Evolutionary conservation across 169 alveolate genomes (phyloP), one percentile per base, ranked within the genome.

Genomic region (Eimeria falciformis): DNA sequence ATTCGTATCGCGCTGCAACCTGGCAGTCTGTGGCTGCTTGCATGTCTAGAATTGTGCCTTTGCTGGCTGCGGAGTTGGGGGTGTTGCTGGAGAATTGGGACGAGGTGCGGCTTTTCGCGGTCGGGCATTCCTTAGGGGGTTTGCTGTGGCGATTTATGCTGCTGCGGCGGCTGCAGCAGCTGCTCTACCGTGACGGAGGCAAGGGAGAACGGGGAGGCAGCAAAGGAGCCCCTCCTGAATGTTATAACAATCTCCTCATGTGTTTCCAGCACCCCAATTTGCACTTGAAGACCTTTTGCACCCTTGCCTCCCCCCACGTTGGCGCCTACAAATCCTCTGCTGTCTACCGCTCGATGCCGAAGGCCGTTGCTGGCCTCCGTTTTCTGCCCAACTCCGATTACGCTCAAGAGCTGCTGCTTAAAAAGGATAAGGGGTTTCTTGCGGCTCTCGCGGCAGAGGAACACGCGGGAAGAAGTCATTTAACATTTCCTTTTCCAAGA

Each of bases 111-210:
- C 21, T 69, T 11, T 25, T 43, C 23, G 81, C 55, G 12, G 81
- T 69, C 55, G 81, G 81, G 47, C 81, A 69, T 43, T 69, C 81
- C n/a, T 21, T 69, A n/a, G 81, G 81, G n/a, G 81, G 81, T 4
- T 53, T 69, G 11, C 25, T 69, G 25, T 69, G 81, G 81, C 81
- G 81, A 6, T 69, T 69, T 17, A 27, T 69, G 25, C 46, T 69
- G 55, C 50, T 50, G n/a, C 62, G 62, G 62, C 62, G 62, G 62
- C 62, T 50, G 62, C 62, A 50, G 62, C 62, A 50, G 14, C 14
- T 50, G 62, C 62, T 50, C 7, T 50, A 11, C 62, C 62, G n/a
- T 14, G n/a, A 7, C n/a, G 14, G 62, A 11, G 14, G 14, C 62
- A 50, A 50, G 62, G n/a, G 14, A 50, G 62, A 7, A 50, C 7